phyloP scores from a whole-genome alignment of 164 flowering plant genomes.

The Nymphaea thermarum region DNA sequence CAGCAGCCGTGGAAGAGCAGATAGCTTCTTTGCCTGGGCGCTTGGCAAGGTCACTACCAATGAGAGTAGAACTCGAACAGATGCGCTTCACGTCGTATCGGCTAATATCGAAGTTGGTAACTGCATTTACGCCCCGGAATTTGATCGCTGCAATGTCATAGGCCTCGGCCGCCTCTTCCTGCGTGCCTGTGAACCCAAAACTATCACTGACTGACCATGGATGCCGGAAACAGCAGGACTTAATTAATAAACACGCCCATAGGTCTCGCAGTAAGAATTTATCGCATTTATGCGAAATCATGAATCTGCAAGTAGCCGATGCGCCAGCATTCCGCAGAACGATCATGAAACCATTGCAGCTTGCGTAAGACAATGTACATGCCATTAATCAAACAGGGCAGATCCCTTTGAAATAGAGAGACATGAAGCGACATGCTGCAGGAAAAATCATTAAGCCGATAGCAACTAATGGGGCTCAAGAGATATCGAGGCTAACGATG shows the following conservation, averaged over 20 bases:
- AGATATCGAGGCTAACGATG: too few species aligned
- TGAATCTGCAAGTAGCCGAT: background rate
- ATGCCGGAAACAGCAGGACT: background rate
- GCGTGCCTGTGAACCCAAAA: conserved; percentile 43
- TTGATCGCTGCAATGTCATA: conserved; percentile 86
- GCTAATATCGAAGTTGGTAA: conserved; percentile 72
- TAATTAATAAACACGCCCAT: background rate
- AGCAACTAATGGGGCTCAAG: too few species aligned
- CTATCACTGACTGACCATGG: background rate
- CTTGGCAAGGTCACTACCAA: conserved; percentile 54
- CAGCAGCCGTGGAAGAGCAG: conserved; percentile 11
- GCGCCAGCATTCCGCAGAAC: background rate
- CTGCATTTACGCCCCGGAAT: conserved; percentile 69
- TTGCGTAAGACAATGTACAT: background rate
- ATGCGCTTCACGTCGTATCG: conserved; percentile 75
- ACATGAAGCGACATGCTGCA: too few species aligned
- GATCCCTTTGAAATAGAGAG: too few species aligned
- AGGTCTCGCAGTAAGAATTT: background rate
- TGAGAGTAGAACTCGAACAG: conserved; percentile 58
- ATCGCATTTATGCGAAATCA: background rate
- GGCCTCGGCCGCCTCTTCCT: conserved; percentile 90
- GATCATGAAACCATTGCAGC: background rate
- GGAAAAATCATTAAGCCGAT: too few species aligned
- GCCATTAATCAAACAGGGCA: background rate
- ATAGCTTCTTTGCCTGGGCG: conserved; percentile 38